phyloP scores from a whole-genome alignment of 2,329 filamentous ascomycete species.

The Biscogniauxia sp. region DNA sequence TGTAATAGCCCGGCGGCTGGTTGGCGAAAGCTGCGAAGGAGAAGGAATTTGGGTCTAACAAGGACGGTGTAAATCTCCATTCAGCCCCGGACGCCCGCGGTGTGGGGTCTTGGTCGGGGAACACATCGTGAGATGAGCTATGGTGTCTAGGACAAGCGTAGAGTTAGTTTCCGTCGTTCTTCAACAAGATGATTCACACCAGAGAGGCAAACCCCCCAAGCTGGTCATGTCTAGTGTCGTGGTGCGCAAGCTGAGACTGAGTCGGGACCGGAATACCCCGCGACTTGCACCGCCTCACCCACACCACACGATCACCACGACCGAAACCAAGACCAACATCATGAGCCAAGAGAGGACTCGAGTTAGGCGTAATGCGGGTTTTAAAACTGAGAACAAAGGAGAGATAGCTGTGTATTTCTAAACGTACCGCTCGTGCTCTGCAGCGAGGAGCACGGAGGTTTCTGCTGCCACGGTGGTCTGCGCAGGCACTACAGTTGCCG shows the following conservation, averaged over 20 bases:
- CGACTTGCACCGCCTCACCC: slow-evolving; percentile 28
- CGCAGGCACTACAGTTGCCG: slow-evolving; percentile 42
- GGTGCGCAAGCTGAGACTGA: slow-evolving; percentile 3
- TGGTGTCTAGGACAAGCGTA: slow-evolving; percentile 46
- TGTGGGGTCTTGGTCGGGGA: slow-evolving; percentile 75
- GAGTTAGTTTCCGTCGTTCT: slow-evolving; percentile 12
- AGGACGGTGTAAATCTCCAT: slow-evolving; percentile 84
- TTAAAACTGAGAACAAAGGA: slow-evolving; percentile 5
- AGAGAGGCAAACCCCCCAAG: not conserved
- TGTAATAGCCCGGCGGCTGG: slow-evolving; percentile 81
- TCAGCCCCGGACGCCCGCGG: slow-evolving; percentile 76
- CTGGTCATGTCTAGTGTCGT: not conserved
- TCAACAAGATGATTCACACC: not conserved
- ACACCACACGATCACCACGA: slow-evolving; percentile 2
- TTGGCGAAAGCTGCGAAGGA: slow-evolving; percentile 77
- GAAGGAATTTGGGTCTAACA: slow-evolving; percentile 83
- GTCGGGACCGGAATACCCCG: slow-evolving; percentile 24
- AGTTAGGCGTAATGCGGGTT: not conserved
- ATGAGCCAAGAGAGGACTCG: not conserved
- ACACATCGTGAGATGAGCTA: slow-evolving; percentile 41
- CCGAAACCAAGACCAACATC: slow-evolving; percentile 3
- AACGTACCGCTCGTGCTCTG: slow-evolving; percentile 30
- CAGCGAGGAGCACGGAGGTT: slow-evolving; percentile 28
- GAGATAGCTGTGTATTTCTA: not conserved
- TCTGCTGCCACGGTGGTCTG: slow-evolving; percentile 35